A percentile compares a stretch with the other conserved stretches of the same genome.
Evolutionary conservation across 164 flowering plant species (phyloP).

Genomic region (Tetrastigma voinierianum): DNA sequence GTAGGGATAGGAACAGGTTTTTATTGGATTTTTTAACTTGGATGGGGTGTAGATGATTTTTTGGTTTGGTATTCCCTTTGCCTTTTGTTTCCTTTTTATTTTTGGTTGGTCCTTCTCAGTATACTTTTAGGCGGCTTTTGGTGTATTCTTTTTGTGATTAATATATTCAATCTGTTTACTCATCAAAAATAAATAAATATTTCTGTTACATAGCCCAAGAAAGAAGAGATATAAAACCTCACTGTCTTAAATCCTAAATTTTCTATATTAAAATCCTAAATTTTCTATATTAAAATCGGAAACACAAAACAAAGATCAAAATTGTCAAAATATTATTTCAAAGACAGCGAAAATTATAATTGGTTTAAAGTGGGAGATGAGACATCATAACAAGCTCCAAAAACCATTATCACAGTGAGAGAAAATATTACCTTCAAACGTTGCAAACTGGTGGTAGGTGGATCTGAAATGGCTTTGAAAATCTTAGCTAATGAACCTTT

Average conservation of each 20-base stretch:
- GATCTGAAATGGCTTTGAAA: constrained; percentile 96
- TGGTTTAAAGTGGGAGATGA: not conserved
- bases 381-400: not conserved
- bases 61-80: no score
- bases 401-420: not conserved
- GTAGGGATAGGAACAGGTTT: no score
- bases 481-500: constrained; percentile 58
- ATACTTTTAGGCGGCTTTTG: no score
- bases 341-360: not conserved
- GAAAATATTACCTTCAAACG: constrained; percentile 71
- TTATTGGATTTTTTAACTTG: no score
- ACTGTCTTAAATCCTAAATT: not conserved
- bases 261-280: not conserved
- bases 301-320: not conserved
- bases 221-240: not conserved
- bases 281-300: not conserved
- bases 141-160: no score
- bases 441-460: constrained; percentile 96
- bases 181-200: no score
- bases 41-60: no score
- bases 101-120: no score
- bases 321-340: not conserved
- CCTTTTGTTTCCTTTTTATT: no score
- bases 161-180: no score
- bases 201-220: no score